Base-by-base conservation (phyloP, 1,284 basidiomycete genomes). In the Marasmius sp. region DNA sequence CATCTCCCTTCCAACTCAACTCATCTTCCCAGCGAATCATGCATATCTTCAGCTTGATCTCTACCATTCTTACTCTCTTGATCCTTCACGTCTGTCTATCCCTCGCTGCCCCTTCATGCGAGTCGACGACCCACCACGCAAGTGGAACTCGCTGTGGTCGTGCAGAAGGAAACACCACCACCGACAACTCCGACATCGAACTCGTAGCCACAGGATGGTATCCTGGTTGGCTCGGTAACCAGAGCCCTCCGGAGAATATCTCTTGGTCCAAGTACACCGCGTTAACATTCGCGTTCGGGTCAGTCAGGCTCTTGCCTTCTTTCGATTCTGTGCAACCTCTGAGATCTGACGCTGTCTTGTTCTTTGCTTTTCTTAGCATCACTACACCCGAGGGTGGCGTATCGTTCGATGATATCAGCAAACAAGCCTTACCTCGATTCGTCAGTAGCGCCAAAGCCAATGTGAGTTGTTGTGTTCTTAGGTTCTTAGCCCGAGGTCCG, bases 211-310 rank as follows among this genome's bases (percentile, higher is more conserved):
- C 81, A 49, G 80, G 82, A 0, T 88, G 86, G 85, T 87, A 83
- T 66, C 78, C 86, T 33, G 82, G 80, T 51, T 88, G 85, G 85
- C 76, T 81, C 58, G 77, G 74, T 27, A 58, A 68, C 50, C 66
- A 75, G 51, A 76, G 78, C 61, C 70, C 81, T 22, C 79, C 82
- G 6, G 70, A 71, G 49, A 72, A 79, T 33, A 73, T 88, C 47
- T 79, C 79, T 39, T 88, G 85, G 85, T 68, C 72, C 7, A 86
- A 85, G 66, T 87, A 87, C 69, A 84, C 75, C 34, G 69, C 77
- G 11, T 66, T 86, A 65, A 83, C 82, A n/a, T 87, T 85, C 68
- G 75, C 86, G 1, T 87, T 88, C 67, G 86, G 80, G 85, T 87
- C n/a, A n/a, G n/a, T n/a, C n/a, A 63, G 68, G 85, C 80, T 4